These are phyloP conservation scores for Lepidium sativum DNA, from an alignment of 345 rosid species.

Conservation along the genomic window DNA sequence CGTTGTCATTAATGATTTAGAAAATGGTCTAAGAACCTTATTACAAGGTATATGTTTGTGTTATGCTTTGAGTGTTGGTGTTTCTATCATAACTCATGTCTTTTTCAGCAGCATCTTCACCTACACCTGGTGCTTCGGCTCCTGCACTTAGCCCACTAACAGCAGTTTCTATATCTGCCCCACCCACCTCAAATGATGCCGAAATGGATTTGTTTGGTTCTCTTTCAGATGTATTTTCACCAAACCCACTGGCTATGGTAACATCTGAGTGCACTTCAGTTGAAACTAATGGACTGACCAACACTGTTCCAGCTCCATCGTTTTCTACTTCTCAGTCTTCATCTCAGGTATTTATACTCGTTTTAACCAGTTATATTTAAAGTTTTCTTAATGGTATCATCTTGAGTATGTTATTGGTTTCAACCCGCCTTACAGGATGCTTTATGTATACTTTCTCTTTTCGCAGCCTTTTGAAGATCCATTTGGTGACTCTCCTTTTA, in stretches of 20 bases:
- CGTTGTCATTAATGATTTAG: neutral
- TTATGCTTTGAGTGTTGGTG: neutral
- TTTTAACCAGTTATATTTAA: neutral
- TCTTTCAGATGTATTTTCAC: slow-evolving; percentile 49
- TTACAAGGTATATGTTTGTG: neutral
- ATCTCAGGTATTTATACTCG: slow-evolving; percentile 41
- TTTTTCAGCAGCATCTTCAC: slow-evolving; percentile 20
- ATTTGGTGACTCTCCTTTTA: slow-evolving; percentile 88
- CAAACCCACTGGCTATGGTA: slow-evolving; percentile 47
- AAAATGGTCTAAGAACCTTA: neutral
- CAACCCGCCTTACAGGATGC: neutral
- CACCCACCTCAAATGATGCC: slow-evolving; percentile 32
- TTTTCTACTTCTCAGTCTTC: slow-evolving; percentile 40
- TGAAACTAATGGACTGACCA: slow-evolving; percentile 38
- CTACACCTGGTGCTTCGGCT: slow-evolving; percentile 8
- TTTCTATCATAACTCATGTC: slow-evolving; percentile 23
- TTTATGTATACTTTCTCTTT: neutral
- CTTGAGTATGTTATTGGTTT: neutral
- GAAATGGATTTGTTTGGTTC: slow-evolving; percentile 80
- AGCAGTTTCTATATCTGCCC: slow-evolving; percentile 19
- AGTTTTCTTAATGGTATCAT: neutral
- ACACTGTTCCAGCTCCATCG: slow-evolving; percentile 35
- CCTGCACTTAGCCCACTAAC: slow-evolving; percentile 12
- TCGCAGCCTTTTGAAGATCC: slow-evolving; percentile 83
- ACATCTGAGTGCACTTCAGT: slow-evolving; percentile 38